Evolutionary conservation across 2,329 filamentous ascomycete species (phyloP).

Genomic region (Cyphellophora attinorum): DNA sequence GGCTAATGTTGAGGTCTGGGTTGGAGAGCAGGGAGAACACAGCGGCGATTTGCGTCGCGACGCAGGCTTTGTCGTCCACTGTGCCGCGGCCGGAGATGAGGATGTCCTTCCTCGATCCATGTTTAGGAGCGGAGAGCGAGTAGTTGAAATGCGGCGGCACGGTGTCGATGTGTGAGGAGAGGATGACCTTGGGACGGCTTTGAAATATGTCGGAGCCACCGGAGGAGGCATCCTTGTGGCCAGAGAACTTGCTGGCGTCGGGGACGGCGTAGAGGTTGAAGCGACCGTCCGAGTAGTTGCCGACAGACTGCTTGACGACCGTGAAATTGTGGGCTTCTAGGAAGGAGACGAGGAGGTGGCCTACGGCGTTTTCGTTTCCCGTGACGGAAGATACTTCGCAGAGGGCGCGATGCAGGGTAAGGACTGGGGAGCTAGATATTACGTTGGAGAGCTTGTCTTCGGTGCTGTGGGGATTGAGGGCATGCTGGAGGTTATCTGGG

Average conservation of each 20-base stretch:
- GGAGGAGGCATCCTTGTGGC: conserved; percentile 4
- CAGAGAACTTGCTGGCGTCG: conserved; percentile 17
- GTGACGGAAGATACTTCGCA: conserved; percentile 64
- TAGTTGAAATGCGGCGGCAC: conserved; percentile 43
- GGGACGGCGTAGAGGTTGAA: conserved; percentile 71
- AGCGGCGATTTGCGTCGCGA: conserved; percentile 34
- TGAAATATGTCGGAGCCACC: no score
- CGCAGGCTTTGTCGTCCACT: conserved; percentile 37
- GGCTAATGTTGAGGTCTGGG: conserved; percentile 21
- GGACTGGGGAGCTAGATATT: conserved; percentile 41
- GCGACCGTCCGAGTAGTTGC: conserved; percentile 30
- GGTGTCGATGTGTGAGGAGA: conserved; percentile 72
- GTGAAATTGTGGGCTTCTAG: conserved; percentile 52
- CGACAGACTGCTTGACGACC: conserved; percentile 48
- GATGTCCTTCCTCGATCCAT: conserved; percentile 22
- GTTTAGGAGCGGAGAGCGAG: conserved; percentile 27
- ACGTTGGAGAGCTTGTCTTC: conserved; percentile 23
- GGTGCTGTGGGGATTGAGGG: not conserved
- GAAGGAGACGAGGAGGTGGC: conserved; percentile 58
- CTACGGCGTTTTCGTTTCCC: conserved; percentile 59
- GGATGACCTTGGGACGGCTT: conserved; percentile 25
- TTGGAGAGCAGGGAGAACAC: conserved; percentile 36
- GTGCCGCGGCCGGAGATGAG: conserved; percentile 34
- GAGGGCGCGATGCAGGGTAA: conserved; percentile 67
- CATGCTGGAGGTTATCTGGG: not conserved